phyloP scores from a whole-genome alignment of 73 alveolate genomes.

The Paramecium primaurelia region DNA sequence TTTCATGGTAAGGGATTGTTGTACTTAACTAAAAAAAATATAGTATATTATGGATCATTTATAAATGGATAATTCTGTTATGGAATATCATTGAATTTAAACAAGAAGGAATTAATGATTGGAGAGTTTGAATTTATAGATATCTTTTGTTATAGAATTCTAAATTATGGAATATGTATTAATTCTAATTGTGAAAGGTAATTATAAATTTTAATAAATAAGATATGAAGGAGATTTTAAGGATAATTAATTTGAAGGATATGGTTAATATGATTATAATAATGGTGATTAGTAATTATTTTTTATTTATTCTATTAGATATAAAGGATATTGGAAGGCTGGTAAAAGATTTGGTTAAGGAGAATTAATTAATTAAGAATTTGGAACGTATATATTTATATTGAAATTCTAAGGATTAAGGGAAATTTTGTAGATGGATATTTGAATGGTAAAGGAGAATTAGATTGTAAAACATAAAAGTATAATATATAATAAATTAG shows the following conservation, averaged over 20 bases:
- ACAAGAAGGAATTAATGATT: neutral
- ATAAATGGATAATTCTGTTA: neutral
- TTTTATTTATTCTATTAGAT: neutral
- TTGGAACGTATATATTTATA: neutral
- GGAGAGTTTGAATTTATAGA: neutral
- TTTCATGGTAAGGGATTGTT: neutral
- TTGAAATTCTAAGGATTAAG: neutral
- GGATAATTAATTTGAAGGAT: neutral
- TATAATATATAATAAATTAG: neutral
- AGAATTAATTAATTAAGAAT: neutral
- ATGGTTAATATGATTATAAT: neutral
- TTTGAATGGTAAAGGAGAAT: neutral
- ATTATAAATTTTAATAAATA: neutral
- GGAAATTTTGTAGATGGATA: neutral
- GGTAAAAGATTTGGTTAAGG: neutral
- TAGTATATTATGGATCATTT: neutral
- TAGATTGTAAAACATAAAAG: neutral
- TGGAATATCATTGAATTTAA: neutral
- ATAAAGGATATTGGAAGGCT: neutral
- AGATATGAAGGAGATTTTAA: neutral
- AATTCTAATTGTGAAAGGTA: neutral
- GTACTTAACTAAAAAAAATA: neutral
- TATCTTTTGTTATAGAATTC: neutral
- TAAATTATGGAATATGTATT: neutral
- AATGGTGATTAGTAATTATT: neutral